Evolutionary conservation across 2,329 filamentous ascomycete genomes (phyloP), one percentile per base, ranked within the genome.

Genomic region (Scolecobasidium constrictum): DNA sequence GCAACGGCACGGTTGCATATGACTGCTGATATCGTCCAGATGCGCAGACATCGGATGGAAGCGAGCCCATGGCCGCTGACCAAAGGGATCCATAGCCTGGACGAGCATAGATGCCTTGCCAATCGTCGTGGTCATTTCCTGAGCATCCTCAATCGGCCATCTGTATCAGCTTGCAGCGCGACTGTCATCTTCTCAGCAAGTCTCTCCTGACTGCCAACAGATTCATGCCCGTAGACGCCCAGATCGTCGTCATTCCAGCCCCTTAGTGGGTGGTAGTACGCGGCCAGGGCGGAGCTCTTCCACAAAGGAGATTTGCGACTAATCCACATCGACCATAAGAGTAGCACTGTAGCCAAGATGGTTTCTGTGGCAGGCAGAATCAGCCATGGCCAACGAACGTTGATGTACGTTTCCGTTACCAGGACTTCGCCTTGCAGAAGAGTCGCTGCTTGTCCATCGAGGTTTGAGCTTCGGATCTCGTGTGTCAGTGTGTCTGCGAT

Each of bases 321-420:
- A 7, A 38, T 22, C 9, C 21, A 16, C 12, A 38, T 38, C 9
- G 36, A 21, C 4, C 12, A 13, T 7, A 21, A 2, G 2, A 38
- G 21, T 20, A 38, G n/a, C 12, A 38, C 4, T 3, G 36, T 12
- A 11, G 21, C 36, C 21, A 38, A 21, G 4, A 38, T 4, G 3
- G 36, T 38, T 16, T 38, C 36, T 18, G 26, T 18, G n/a, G 26
- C 19, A 11, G 36, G 36, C 3, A 38, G 18, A 23, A 38, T 38
- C 36, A 38, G 21, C 36, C 36, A 38, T 15, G 36, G 36, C 36
- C 36, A 38, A 22, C 36, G 15, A 20, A 38, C 36, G 16, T 38
- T 21, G 18, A 38, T 21, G 26, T 38, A 38, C 7, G 36, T 38
- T 21, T 38, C 36, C n/a, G 21, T 38, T 5, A 38, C 18, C 3